Conservation (phyloP, 768 basidiomycete species). For the Polyporus arcularius region DNA sequence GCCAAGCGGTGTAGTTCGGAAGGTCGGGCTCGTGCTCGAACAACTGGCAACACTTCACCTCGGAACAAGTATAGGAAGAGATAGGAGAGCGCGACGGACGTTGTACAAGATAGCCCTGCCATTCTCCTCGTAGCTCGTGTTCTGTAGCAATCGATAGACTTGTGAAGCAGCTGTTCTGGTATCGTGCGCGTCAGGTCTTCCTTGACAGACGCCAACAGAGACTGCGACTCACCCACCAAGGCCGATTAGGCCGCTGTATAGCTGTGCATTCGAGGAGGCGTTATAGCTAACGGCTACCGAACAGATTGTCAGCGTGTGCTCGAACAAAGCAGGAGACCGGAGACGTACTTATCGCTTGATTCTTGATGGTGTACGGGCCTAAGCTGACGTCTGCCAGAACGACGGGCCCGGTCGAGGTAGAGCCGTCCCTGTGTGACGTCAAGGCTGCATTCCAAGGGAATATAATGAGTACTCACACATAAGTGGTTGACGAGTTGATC, state of each 20-base stretch:
- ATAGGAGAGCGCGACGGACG: neutral
- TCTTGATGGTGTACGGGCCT: slow-evolving; percentile 5
- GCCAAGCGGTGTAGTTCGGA: slow-evolving; percentile 9
- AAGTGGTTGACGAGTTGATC: slow-evolving; percentile 1
- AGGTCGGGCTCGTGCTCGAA: slow-evolving; percentile 8
- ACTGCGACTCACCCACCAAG: slow-evolving; percentile 3
- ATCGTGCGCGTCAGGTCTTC: neutral
- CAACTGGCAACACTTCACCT: neutral
- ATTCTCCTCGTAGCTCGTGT: slow-evolving; percentile 5
- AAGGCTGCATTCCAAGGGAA: no score
- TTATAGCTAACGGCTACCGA: neutral
- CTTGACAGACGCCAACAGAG: neutral
- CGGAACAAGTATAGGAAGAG: neutral
- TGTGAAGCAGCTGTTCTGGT: neutral
- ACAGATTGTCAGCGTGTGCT: neutral
- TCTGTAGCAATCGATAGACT: neutral
- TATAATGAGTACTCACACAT: slow-evolving; percentile 3
- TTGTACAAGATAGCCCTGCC: slow-evolving; percentile 8
- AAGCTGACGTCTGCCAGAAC: slow-evolving; percentile 7
- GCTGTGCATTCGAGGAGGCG: neutral
- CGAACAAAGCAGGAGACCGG: neutral
- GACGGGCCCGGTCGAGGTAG: slow-evolving; percentile 3
- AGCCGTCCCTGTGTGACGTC: neutral
- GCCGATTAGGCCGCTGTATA: slow-evolving; percentile 4
- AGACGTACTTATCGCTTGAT: slow-evolving; percentile 14